These are phyloP conservation scores for Ambrosia artemisiifolia DNA, from an alignment of 129 eudicot species.

Conservation along the genomic window DNA sequence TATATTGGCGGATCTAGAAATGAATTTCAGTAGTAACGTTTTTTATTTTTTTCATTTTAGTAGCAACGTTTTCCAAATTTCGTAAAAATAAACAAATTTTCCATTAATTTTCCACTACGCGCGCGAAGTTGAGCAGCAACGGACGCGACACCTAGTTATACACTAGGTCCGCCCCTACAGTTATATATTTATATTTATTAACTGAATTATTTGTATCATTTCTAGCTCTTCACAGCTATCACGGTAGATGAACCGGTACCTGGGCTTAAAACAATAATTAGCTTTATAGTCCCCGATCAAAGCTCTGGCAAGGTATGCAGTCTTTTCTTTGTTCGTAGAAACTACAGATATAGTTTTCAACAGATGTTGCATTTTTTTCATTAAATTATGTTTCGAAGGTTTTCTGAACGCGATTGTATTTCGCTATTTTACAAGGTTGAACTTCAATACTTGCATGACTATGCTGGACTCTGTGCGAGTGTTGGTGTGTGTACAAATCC, in stretches of 20 bases:
- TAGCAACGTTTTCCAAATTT: no score
- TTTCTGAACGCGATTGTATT: slow-evolving; percentile 14
- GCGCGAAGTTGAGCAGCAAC: no score
- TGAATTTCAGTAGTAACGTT: no score
- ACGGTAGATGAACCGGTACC: slow-evolving; percentile 76
- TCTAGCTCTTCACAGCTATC: slow-evolving; percentile 59
- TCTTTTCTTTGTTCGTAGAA: not conserved
- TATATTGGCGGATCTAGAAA: no score
- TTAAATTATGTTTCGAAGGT: not conserved
- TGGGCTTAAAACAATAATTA: slow-evolving; percentile 75
- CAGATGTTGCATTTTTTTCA: not conserved
- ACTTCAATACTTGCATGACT: slow-evolving; percentile 81
- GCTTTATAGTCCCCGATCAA: slow-evolving; percentile 77
- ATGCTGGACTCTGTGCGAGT: slow-evolving; percentile 68
- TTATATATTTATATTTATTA: no score
- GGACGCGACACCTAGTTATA: no score
- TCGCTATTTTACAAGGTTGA: slow-evolving; percentile 48
- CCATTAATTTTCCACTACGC: no score
- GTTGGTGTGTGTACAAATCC: slow-evolving; percentile 81
- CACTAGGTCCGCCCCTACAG: no score
- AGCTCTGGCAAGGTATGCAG: slow-evolving; percentile 75
- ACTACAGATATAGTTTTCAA: not conserved
- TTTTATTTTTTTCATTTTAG: no score
- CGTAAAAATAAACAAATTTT: no score
- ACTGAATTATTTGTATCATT: slow-evolving; percentile 17